These are phyloP conservation scores for Cryphonectria carpinicola DNA, from an alignment of 2,329 filamentous ascomycete genomes.

Conservation along the genomic window DNA sequence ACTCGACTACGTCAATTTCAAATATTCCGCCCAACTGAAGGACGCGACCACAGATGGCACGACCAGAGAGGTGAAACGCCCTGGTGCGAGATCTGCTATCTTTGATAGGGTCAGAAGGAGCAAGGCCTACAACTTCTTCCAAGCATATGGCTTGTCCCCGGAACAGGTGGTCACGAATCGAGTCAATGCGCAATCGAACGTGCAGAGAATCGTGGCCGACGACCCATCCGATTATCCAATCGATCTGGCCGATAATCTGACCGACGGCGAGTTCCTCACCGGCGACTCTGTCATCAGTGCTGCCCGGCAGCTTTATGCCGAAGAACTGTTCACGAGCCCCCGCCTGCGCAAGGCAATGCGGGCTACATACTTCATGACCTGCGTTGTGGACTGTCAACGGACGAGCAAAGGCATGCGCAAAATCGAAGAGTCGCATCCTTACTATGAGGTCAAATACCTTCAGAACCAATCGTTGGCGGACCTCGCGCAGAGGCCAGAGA, in stretches of 20 bases:
- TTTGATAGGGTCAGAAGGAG: constrained; percentile 85
- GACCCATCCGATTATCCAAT: constrained; percentile 80
- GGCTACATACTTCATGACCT: constrained; percentile 79
- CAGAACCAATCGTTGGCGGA: constrained; percentile 84
- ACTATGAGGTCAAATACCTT: constrained; percentile 97
- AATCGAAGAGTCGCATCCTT: constrained; percentile 93
- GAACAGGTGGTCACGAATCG: constrained; percentile 89
- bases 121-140: constrained; percentile 80
- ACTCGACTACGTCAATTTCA: constrained; percentile 95
- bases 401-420: constrained; percentile 93
- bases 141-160: constrained; percentile 86
- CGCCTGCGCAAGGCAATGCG: constrained; percentile 88
- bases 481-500: constrained; percentile 80
- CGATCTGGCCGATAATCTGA: constrained; percentile 81
- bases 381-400: constrained; percentile 82
- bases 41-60: constrained; percentile 70
- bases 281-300: constrained; percentile 76
- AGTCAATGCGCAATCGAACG: constrained; percentile 61
- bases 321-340: constrained; percentile 86
- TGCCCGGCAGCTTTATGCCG: constrained; percentile 85
- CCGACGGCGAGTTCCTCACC: constrained; percentile 74
- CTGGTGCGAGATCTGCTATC: constrained; percentile 78
- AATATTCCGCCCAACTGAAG: constrained; percentile 82
- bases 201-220: constrained; percentile 80
- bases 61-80: constrained; percentile 72